These are phyloP conservation scores for Ogataea zsoltii DNA, from an alignment of 805 yeast species.

Conservation along the genomic window DNA sequence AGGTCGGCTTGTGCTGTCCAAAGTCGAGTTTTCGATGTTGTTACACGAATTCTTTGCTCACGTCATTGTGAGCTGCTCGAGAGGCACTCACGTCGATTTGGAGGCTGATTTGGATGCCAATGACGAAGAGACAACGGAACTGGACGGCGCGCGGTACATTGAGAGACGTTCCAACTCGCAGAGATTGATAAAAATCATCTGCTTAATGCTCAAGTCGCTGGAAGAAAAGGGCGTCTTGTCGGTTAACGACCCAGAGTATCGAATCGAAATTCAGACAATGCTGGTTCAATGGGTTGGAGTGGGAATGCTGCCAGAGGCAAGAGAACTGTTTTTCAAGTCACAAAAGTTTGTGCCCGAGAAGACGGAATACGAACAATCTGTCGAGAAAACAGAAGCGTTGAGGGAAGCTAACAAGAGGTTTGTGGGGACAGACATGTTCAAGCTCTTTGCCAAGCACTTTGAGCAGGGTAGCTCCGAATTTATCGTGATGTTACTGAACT, in stretches of 20 bases:
- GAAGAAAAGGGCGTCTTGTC: constrained; percentile 43
- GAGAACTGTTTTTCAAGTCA: constrained; percentile 45
- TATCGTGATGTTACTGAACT: constrained; percentile 19
- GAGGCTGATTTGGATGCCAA: constrained; percentile 19
- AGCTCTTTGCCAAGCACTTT: constrained; percentile 17
- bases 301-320: constrained; percentile 55
- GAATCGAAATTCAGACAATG: constrained; percentile 59
- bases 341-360: background rate
- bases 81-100: constrained; percentile 30
- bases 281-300: constrained; percentile 66
- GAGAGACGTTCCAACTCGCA: constrained; percentile 34
- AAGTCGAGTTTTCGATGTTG: constrained; percentile 63
- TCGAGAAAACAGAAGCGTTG: background rate
- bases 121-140: constrained; percentile 14
- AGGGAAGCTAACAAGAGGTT: constrained; percentile 1
- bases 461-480: constrained; percentile 15
- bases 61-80: constrained; percentile 45
- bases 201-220: constrained; percentile 61
- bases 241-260: constrained; percentile 51
- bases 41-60: constrained; percentile 70
- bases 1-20: constrained; percentile 55
- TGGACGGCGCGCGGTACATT: constrained; percentile 29
- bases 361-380: background rate
- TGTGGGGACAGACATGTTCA: constrained; percentile 10
- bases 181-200: constrained; percentile 52